phyloP scores from a whole-genome alignment of 176 grass and related monocot genomes.

The Carex myosuroides region DNA sequence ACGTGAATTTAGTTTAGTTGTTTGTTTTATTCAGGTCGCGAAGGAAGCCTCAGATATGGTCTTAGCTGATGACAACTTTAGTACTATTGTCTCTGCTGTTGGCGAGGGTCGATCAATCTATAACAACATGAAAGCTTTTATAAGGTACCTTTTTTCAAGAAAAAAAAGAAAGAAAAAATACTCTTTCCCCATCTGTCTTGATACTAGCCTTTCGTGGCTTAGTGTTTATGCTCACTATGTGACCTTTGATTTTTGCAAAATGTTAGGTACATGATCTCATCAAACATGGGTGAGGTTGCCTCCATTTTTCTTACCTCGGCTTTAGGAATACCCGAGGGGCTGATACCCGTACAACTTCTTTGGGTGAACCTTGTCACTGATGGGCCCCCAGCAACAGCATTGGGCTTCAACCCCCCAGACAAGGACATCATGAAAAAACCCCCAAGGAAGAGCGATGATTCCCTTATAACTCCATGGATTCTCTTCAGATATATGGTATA shows the following conservation, averaged over 20 bases:
- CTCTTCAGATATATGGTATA: conserved; percentile 90
- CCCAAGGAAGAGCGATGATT: conserved; percentile 73
- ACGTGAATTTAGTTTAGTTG: background rate
- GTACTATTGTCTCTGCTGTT: conserved; percentile 89
- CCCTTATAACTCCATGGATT: conserved; percentile 92
- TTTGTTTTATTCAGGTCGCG: conserved; percentile 46
- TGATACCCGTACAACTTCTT: conserved; percentile 96
- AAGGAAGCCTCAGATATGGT: conserved; percentile 99
- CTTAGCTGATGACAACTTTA: conserved; percentile 96
- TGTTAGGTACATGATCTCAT: conserved; percentile 95
- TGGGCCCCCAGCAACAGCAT: conserved; percentile 83
- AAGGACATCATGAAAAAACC: conserved; percentile 99
- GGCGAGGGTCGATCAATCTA: conserved; percentile 98
- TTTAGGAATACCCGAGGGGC: conserved; percentile 89
- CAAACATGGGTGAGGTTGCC: conserved; percentile 98
- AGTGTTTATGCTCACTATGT: conserved; percentile 17
- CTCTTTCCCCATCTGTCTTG: background rate
- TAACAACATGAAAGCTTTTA: conserved; percentile 99
- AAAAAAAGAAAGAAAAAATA: background rate
- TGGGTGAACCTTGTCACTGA: conserved; percentile 98
- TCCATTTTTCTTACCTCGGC: conserved; percentile 92
- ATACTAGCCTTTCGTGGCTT: background rate
- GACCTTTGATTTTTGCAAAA: conserved; percentile 18
- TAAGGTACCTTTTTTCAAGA: conserved; percentile 41
- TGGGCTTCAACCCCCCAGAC: conserved; percentile 96